Conservation (phyloP, 2,329 filamentous ascomycete genomes). For the Aspergillus arachidicola region DNA sequence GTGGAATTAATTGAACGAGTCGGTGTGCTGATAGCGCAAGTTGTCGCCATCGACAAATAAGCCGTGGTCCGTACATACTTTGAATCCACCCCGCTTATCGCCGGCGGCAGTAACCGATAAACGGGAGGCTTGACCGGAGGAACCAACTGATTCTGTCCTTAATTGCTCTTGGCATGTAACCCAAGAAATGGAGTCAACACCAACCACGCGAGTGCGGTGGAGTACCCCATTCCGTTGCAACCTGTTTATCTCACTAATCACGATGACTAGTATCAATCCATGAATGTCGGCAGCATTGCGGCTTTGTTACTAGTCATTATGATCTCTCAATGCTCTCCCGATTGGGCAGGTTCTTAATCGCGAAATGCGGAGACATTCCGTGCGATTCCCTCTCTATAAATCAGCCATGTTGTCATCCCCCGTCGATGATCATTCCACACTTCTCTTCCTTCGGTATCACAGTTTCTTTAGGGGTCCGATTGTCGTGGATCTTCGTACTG, state of each 20-base stretch:
- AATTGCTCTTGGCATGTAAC: conserved; percentile 14
- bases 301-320: neutral
- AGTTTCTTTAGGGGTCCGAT: neutral
- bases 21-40: neutral
- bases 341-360: conserved; percentile 7
- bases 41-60: neutral
- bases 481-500: neutral
- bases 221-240: neutral
- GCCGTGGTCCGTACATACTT: no score
- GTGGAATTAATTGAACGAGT: neutral
- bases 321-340: neutral
- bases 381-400: neutral
- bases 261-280: neutral
- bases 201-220: neutral
- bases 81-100: conserved; percentile 9
- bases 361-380: conserved; percentile 1
- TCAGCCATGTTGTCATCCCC: neutral
- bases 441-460: neutral
- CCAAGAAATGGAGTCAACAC: conserved; percentile 3
- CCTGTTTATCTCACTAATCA: conserved; percentile 11
- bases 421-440: neutral
- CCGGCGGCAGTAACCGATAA: conserved; percentile 4
- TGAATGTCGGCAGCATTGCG: neutral
- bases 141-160: neutral
- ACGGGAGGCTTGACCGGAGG: neutral